Evolutionary conservation across 2,329 filamentous ascomycete genomes (phyloP), one percentile per base, ranked within the genome.

Genomic region (Cladorrhinum sp.): DNA sequence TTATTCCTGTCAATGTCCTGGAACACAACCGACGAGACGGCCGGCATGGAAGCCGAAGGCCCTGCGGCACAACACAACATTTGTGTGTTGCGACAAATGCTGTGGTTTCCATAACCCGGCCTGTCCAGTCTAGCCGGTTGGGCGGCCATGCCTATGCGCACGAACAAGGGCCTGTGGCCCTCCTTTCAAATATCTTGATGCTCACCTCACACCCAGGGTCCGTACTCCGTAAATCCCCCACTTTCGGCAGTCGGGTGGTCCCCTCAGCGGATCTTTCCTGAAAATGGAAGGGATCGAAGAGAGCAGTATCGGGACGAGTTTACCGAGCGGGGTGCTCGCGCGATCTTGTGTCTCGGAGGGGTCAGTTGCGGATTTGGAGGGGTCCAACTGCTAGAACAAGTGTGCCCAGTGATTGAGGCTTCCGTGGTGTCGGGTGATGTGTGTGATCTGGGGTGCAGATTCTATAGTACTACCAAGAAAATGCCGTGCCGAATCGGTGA

Each of bases 391-490:
- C 38, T 56, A 10, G 53, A 24, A 56, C 53, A 45, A 56, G 29
- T 45, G 36, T 41, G 20, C 25, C 41, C n/a, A 27, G 13, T 32
- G 51, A 36, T 54, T 25, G 51, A 20, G 23, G 51, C 22, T 54
- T 54, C 10, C 27, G 24, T 48, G 62, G n/a, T 55, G 36, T 56
- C 36, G 32, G 53, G 48, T 38, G 25, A 8, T 58, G 61, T 63
- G 67, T 68, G 66, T n/a, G n/a, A n/a, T 64, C 60, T 51, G 60
- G 50, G 62, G 58, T 69, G 67, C 66, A 67, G 66, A 60, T 64
- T 53, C 27, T 29, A 29, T 29, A 12, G 32, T 36, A 36, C 32
- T 36, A 36, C 32, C 32, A 36, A 36, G 32, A 36, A 36, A n/a
- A 36, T 57, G 64, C 63, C 64, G 67, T 64, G 65, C 68, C 67